phyloP scores from a whole-genome alignment of 345 rosid genomes.

The Kandelia obovata region DNA sequence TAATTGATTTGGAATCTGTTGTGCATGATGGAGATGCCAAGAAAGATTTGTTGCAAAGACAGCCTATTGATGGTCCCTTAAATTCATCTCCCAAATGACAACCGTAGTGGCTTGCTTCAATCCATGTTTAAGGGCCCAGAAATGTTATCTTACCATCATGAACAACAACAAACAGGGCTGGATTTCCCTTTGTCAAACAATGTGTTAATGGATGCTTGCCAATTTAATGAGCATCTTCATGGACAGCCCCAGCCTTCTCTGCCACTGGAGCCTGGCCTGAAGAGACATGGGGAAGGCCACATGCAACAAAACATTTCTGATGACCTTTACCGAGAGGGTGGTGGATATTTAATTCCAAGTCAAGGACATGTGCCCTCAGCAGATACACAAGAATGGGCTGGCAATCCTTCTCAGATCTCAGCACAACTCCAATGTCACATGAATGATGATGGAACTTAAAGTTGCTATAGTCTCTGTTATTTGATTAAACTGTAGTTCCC shows the following conservation, averaged over 20 bases:
- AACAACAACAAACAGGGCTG: conserved; percentile 50
- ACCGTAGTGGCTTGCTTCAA: conserved; percentile 75
- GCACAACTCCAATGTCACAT: conserved; percentile 45
- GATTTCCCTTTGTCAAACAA: conserved; percentile 56
- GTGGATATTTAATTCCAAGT: conserved; percentile 56
- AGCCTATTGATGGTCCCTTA: conserved; percentile 47
- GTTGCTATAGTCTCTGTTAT: conserved; percentile 25
- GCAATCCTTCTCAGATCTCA: conserved; percentile 43
- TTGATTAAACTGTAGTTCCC: too few relatives aligned
- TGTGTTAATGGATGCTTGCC: conserved; percentile 46
- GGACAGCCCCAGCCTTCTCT: conserved; percentile 51
- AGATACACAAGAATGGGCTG: conserved; percentile 56
- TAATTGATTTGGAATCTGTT: conserved; percentile 54
- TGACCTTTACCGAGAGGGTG: conserved; percentile 47
- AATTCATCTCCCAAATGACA: conserved; percentile 54
- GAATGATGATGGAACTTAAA: conserved; percentile 49
- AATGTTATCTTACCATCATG: conserved; percentile 39
- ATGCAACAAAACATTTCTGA: conserved; percentile 52
- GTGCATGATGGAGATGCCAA: conserved; percentile 40
- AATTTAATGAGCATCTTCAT: conserved; percentile 52
- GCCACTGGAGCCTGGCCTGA: conserved; percentile 48
- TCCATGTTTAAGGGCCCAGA: conserved; percentile 70
- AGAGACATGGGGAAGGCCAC: conserved; percentile 51
- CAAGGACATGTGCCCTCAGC: conserved; percentile 43
- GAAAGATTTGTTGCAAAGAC: conserved; percentile 48